A percentile compares a stretch with the other conserved stretches of the same genome.
These are phyloP conservation scores for Byssothecium circinans DNA, from an alignment of 2,329 filamentous ascomycete species.

Conservation along the genomic window DNA sequence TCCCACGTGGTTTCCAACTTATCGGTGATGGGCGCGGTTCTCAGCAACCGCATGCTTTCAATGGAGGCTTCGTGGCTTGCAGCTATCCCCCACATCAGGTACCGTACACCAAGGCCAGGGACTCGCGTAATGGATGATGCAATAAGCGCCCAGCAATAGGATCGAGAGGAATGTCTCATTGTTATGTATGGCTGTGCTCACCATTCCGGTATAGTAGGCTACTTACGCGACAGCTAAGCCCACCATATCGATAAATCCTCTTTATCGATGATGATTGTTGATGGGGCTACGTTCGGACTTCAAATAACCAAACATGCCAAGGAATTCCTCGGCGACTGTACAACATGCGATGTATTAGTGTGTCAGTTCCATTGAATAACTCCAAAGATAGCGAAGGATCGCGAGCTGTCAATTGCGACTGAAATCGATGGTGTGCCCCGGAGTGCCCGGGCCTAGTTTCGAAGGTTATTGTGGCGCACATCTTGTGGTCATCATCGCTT, in stretches of 20 bases:
- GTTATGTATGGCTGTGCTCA: conserved; percentile 2
- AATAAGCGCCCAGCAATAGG: background rate
- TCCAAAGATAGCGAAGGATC: background rate
- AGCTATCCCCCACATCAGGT: conserved; percentile 5
- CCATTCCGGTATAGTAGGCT: background rate
- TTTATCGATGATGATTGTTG: background rate
- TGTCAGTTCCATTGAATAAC: background rate
- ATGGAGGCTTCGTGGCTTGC: conserved; percentile 6
- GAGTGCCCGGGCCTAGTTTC: conserved; percentile 27
- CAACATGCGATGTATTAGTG: background rate
- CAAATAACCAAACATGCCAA: too few species aligned
- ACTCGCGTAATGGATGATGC: background rate
- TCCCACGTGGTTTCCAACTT: conserved; percentile 28
- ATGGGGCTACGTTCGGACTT: too few species aligned
- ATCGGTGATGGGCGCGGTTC: conserved; percentile 22
- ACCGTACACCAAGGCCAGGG: conserved; percentile 8
- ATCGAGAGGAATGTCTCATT: conserved; percentile 3
- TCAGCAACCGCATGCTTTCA: conserved; percentile 12
- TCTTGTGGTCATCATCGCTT: conserved; percentile 20
- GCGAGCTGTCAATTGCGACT: background rate
- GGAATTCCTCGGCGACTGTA: background rate
- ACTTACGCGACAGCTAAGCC: background rate
- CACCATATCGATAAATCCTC: conserved; percentile 1
- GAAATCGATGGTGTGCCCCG: conserved; percentile 9
- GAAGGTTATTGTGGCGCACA: conserved; percentile 29